Percentiles rank a stretch among this genome's conserved stretches.
Conservation (phyloP, 805 yeast species). For the Candida peoriensis region DNA sequence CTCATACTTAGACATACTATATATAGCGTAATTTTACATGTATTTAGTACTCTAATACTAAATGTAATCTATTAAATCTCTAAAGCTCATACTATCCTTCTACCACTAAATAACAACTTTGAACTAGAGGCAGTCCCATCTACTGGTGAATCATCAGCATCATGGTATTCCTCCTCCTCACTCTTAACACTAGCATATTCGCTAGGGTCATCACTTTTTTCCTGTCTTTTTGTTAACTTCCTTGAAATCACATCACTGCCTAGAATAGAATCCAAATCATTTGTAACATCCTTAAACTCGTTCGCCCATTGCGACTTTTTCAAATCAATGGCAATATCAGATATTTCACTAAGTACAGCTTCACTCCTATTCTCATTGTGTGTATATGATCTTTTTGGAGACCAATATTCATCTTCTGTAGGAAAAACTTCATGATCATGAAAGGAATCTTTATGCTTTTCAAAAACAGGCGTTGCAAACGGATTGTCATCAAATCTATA, state of each 20-base stretch:
- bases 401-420: constrained; percentile 15
- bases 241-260: not conserved
- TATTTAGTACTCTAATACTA: too few relatives aligned
- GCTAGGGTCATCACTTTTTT: too few relatives aligned
- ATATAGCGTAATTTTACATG: too few relatives aligned
- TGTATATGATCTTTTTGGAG: constrained; percentile 7
- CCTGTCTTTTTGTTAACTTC: too few relatives aligned
- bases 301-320: constrained; percentile 16
- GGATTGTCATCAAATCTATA: not conserved
- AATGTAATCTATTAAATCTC: too few relatives aligned
- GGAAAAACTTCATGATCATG: not conserved
- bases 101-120: too few relatives aligned
- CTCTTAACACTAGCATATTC: too few relatives aligned
- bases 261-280: not conserved
- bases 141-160: too few relatives aligned
- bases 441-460: not conserved
- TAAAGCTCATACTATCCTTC: too few relatives aligned
- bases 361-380: constrained; percentile 3
- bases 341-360: constrained; percentile 10
- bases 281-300: constrained; percentile 6
- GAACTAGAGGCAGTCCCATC: too few relatives aligned
- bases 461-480: constrained; percentile 4
- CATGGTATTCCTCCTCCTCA: too few relatives aligned
- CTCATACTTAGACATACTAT: too few relatives aligned
- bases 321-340: constrained; percentile 13